Evolutionary conservation across 2,329 filamentous ascomycete species (phyloP).

Genomic region (Daldinia sp.): DNA sequence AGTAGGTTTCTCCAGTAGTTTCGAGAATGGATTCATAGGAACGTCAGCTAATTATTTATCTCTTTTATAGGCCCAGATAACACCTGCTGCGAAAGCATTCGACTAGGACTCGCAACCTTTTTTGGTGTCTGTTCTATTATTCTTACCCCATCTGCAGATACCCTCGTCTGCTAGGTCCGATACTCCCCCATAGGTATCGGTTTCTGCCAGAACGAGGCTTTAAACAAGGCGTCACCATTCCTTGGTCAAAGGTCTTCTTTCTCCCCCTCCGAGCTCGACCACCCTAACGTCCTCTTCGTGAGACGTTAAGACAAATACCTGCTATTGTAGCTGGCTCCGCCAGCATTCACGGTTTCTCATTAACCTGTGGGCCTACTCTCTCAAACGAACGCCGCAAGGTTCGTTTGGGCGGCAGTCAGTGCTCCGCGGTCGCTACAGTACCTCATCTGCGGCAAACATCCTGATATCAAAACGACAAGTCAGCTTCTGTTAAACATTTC

Average conservation of each 20-base stretch:
- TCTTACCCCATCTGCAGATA: constrained; percentile 62
- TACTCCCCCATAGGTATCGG: constrained; percentile 87
- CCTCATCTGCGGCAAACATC: constrained; percentile 43
- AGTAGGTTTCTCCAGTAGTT: constrained; percentile 69
- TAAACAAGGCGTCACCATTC: constrained; percentile 82
- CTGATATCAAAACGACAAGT: constrained; percentile 43
- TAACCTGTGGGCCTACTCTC: constrained; percentile 95
- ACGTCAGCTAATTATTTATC: constrained; percentile 19
- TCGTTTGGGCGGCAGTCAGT: constrained; percentile 98
- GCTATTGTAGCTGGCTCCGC: constrained; percentile 85
- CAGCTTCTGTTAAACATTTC: constrained; percentile 35
- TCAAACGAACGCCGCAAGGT: constrained; percentile 93
- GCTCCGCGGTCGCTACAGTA: constrained; percentile 78
- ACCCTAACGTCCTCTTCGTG: constrained; percentile 85
- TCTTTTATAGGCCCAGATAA: constrained; percentile 66
- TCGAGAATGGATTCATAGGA: background rate
- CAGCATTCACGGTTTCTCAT: constrained; percentile 75
- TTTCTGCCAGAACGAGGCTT: constrained; percentile 76
- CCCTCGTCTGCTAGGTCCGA: constrained; percentile 85
- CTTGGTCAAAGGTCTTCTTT: constrained; percentile 83
- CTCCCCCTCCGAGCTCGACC: constrained; percentile 86
- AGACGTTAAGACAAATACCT: constrained; percentile 66
- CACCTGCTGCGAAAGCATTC: constrained; percentile 58
- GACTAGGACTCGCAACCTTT: constrained; percentile 37
- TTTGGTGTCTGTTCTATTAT: constrained; percentile 26